These are phyloP conservation scores for Oryza meyeriana DNA, from an alignment of 176 grass and related monocot species.

Conservation along the genomic window DNA sequence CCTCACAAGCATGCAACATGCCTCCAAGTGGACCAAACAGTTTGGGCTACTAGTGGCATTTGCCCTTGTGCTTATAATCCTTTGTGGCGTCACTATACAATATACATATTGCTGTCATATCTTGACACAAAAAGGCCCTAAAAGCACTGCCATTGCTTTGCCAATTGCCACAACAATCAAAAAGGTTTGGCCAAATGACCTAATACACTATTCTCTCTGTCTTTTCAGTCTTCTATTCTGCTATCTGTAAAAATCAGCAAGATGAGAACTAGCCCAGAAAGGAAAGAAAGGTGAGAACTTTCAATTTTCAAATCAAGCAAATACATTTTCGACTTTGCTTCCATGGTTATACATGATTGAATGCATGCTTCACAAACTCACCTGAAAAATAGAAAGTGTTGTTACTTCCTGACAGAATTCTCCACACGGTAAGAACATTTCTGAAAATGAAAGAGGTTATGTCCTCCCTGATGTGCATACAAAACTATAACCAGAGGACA, in stretches of 20 bases:
- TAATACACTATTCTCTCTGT: background rate
- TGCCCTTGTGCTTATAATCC: slow-evolving; percentile 13
- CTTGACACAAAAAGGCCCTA: slow-evolving; percentile 9
- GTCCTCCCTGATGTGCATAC: background rate
- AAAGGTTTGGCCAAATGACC: background rate
- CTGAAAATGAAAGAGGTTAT: slow-evolving; percentile 3
- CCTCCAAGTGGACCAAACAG: slow-evolving; percentile 13
- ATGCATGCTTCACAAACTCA: background rate
- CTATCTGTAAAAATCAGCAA: background rate
- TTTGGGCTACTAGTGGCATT: background rate
- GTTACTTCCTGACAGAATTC: background rate
- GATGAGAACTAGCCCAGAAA: background rate
- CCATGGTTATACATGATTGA: background rate
- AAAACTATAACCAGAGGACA: slow-evolving; percentile 24
- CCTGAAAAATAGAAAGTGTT: background rate
- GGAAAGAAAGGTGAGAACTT: background rate
- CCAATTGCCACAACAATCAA: slow-evolving; percentile 1
- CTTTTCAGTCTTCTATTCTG: background rate
- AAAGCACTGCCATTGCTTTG: slow-evolving; percentile 4
- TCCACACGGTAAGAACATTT: slow-evolving; percentile 18
- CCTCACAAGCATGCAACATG: background rate
- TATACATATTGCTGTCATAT: slow-evolving; percentile 37
- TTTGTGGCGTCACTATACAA: slow-evolving; percentile 31
- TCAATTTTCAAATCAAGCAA: background rate
- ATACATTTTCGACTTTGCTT: background rate